Conservation (phyloP, 768 basidiomycete species). For the Grammothele lineata region DNA sequence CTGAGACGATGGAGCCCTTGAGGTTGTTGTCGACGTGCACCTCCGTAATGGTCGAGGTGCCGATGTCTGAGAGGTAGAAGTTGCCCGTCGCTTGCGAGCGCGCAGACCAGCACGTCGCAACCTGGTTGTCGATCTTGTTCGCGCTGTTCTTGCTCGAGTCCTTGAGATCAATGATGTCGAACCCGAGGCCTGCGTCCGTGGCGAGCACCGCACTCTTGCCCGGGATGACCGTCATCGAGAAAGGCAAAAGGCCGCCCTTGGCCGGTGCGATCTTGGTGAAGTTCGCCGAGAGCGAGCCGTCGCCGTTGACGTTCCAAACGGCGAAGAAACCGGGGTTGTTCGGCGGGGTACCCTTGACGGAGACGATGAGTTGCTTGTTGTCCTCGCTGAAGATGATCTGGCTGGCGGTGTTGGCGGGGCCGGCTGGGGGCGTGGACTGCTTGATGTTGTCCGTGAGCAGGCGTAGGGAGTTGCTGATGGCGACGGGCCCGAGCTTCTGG, state of each 20-base stretch:
- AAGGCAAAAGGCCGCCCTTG: conserved; percentile 42
- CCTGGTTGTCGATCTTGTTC: conserved; percentile 23
- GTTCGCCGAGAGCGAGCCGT: conserved; percentile 41
- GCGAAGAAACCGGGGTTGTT: conserved; percentile 46
- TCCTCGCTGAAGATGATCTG: conserved; percentile 47
- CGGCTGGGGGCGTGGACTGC: conserved; percentile 47
- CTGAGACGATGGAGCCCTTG: conserved; percentile 40
- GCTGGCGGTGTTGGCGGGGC: conserved; percentile 41
- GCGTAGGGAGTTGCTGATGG: conserved; percentile 37
- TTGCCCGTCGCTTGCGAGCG: conserved; percentile 27
- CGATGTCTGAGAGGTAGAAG: conserved; percentile 29
- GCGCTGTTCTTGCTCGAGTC: conserved; percentile 15
- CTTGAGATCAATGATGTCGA: conserved; percentile 26
- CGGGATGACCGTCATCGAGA: conserved; percentile 37
- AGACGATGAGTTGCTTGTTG: conserved; percentile 39
- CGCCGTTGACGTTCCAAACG: conserved; percentile 40
- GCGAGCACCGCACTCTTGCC: conserved; percentile 27
- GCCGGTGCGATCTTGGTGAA: conserved; percentile 34
- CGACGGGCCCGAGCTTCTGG: conserved; percentile 35
- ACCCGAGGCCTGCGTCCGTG: conserved; percentile 27
- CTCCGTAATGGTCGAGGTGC: conserved; percentile 37
- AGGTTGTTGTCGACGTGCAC: conserved; percentile 43
- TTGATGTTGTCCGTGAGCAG: conserved; percentile 34
- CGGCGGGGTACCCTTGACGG: conserved; percentile 46
- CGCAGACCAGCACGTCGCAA: conserved; percentile 28